Percentiles rank a stretch among this genome's conserved stretches.
Conservation (phyloP, 2,329 filamentous ascomycete species). For the Claviceps sorghi region DNA sequence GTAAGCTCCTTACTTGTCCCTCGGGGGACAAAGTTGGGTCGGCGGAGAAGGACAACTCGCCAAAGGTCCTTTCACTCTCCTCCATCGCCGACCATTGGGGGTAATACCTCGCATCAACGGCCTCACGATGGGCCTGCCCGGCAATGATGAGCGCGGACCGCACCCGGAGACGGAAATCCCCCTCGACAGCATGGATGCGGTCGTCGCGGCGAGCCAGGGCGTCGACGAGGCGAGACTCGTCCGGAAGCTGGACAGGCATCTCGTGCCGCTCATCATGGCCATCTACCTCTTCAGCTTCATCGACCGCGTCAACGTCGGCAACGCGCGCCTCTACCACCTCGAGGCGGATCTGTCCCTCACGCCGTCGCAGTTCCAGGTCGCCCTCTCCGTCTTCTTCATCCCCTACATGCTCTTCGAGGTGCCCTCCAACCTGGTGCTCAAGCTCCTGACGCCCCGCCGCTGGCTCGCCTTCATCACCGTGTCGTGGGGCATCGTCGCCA, state of each 20-base stretch:
- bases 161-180: neutral
- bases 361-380: conserved; percentile 52
- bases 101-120: no score
- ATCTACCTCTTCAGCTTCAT: conserved; percentile 65
- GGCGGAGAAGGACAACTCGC: no score
- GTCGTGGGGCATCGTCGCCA: conserved; percentile 54
- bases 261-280: conserved; percentile 53
- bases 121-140: no score
- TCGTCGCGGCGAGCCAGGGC: no score
- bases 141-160: no score
- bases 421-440: conserved; percentile 49
- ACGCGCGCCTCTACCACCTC: conserved; percentile 51
- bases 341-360: conserved; percentile 47
- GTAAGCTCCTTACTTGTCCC: no score
- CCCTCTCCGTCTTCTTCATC: conserved; percentile 53
- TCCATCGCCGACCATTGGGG: no score
- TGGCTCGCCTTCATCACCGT: conserved; percentile 52
- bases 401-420: conserved; percentile 49
- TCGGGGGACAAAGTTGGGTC: no score
- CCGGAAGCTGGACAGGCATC: conserved; percentile 47
- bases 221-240: conserved; percentile 25
- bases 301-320: conserved; percentile 61
- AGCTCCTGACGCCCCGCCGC: conserved; percentile 44
- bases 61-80: no score
- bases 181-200: neutral